A percentile compares a stretch with the other conserved stretches of the same genome.
These are phyloP conservation scores for Quercus parvula DNA, from an alignment of 306 rosid genomes.

Conservation along the genomic window DNA sequence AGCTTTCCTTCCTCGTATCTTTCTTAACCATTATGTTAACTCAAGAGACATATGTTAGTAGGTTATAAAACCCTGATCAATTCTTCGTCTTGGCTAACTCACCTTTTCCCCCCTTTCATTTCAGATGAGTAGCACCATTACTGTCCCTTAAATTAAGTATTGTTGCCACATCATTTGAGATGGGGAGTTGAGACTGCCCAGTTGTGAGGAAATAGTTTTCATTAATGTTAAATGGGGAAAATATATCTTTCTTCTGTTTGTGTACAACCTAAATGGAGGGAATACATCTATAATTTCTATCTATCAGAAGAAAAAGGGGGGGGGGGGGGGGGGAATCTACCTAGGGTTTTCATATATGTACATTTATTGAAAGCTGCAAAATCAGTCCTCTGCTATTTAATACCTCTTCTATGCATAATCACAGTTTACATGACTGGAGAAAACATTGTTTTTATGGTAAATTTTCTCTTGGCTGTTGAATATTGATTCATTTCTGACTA, in stretches of 20 bases:
- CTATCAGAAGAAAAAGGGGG: background rate
- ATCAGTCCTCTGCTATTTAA: conserved; percentile 6
- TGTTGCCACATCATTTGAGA: background rate
- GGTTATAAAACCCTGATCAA: background rate
- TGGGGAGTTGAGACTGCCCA: background rate
- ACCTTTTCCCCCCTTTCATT: background rate
- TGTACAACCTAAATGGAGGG: too few relatives aligned
- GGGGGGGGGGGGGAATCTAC: background rate
- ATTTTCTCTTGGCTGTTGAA: background rate
- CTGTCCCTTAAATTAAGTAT: background rate
- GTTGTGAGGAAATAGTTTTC: background rate
- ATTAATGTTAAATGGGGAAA: too few relatives aligned
- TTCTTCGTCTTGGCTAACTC: background rate
- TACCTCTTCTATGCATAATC: background rate
- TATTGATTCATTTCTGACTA: conserved; percentile 7
- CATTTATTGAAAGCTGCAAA: background rate
- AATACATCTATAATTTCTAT: background rate
- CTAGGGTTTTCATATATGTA: background rate
- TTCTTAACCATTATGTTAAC: background rate
- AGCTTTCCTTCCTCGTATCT: background rate
- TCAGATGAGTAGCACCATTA: background rate
- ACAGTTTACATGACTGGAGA: background rate
- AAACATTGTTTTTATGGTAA: background rate
- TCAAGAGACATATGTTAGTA: background rate
- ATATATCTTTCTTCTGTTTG: too few relatives aligned